Evolutionary conservation across 441 rosid species (phyloP).

Genomic region (Pelargonium fulgidum): DNA sequence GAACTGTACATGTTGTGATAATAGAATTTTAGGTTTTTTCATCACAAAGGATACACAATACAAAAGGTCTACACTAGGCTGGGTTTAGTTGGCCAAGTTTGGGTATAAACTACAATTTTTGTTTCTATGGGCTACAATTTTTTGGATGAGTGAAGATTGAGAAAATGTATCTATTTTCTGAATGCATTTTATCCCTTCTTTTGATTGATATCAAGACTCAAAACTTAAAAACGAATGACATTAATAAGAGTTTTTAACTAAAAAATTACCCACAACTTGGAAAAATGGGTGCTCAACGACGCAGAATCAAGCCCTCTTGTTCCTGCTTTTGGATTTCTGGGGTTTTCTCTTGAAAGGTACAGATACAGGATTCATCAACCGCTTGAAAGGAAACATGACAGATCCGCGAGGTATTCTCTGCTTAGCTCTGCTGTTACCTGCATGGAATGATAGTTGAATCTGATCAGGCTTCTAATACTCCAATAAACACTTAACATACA

Average conservation of each 20-base stretch:
- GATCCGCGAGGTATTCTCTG: conserved; percentile 24
- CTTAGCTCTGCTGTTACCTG: conserved; percentile 41
- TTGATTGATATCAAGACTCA: neutral
- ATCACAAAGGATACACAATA: too few species aligned
- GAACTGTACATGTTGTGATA: too few species aligned
- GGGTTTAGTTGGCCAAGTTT: neutral
- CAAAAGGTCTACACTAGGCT: too few species aligned
- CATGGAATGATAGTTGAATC: conserved; percentile 17
- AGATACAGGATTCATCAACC: conserved; percentile 35
- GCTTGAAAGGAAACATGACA: conserved; percentile 39
- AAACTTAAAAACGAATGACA: neutral
- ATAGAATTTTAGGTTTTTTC: too few species aligned
- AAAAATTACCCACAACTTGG: conserved; percentile 6
- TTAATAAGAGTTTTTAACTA: neutral
- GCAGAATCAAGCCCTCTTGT: conserved; percentile 3
- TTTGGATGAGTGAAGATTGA: too few species aligned
- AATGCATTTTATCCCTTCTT: neutral
- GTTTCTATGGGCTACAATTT: too few species aligned
- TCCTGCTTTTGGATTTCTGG: conserved; percentile 23
- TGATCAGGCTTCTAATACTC: conserved; percentile 5
- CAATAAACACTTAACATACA: neutral
- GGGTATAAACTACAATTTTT: neutral
- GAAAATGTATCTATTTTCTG: neutral
- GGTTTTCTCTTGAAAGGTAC: conserved; percentile 45
- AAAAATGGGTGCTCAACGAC: neutral